These are phyloP conservation scores for Coniochaeta sp. DNA, from an alignment of 2,329 filamentous ascomycete species.

Conservation along the genomic window DNA sequence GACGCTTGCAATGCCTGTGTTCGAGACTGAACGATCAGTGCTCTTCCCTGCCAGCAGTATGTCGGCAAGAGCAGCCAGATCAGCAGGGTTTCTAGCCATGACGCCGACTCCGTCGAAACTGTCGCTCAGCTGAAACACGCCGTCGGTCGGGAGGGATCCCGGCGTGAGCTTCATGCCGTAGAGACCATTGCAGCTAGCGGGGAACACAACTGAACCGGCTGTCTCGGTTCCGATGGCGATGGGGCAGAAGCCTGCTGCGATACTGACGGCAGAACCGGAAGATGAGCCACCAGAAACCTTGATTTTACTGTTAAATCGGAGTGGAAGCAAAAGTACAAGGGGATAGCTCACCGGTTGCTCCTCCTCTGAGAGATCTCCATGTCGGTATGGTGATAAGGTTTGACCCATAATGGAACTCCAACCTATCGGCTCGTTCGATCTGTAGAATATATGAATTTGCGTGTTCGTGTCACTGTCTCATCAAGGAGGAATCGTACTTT, in stretches of 20 bases:
- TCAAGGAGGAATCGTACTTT: constrained; percentile 14
- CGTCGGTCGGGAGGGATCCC: constrained; percentile 8
- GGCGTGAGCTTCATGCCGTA: constrained; percentile 25
- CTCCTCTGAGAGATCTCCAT: constrained; percentile 3
- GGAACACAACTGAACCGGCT: constrained; percentile 27
- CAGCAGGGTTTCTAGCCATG: constrained; percentile 14
- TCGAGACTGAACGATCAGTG: neutral
- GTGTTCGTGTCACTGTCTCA: neutral
- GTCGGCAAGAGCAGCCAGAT: constrained; percentile 9
- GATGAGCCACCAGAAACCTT: constrained; percentile 4
- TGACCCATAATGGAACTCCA: constrained; percentile 26
- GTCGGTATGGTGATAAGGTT: constrained; percentile 12
- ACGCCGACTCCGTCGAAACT: constrained; percentile 14
- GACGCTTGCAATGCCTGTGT: neutral
- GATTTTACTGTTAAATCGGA: neutral
- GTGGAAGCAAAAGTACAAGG: neutral
- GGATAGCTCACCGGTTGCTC: constrained; percentile 7
- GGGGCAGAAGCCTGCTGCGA: constrained; percentile 30
- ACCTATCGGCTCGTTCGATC: constrained; percentile 22
- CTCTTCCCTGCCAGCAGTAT: neutral
- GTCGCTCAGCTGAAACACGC: constrained; percentile 9
- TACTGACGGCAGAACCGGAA: constrained; percentile 25
- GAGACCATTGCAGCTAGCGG: constrained; percentile 26
- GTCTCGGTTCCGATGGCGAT: constrained; percentile 28
- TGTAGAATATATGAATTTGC: neutral